A percentile compares a stretch with the other conserved stretches of the same genome.
These are phyloP conservation scores for Anisodus acutangulus DNA, from an alignment of 257 asterid genomes.

Conservation along the genomic window DNA sequence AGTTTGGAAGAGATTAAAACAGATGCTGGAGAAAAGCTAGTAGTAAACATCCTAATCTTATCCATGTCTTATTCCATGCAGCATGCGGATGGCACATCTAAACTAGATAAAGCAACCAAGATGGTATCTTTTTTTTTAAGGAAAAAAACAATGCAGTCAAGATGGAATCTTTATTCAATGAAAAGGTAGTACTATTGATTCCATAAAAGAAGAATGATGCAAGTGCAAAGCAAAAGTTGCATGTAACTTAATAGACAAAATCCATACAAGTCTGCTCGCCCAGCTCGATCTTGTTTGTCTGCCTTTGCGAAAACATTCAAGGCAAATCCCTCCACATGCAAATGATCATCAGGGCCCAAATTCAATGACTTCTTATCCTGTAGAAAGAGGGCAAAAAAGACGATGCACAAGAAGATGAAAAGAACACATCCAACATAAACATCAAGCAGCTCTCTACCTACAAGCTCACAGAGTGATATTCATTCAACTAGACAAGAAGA, in stretches of 20 bases:
- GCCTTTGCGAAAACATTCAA: conserved; percentile 83
- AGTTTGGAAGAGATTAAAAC: not conserved
- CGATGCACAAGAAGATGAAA: conserved; percentile 22
- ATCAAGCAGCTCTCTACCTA: not conserved
- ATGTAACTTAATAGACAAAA: conserved; percentile 4
- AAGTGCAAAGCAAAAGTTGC: not conserved
- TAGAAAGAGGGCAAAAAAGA: conserved; percentile 20
- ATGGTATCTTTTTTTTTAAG: not conserved
- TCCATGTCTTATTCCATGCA: not conserved
- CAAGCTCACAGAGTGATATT: not conserved
- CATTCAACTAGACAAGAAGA: conserved; percentile 3
- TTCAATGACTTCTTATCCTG: conserved; percentile 90
- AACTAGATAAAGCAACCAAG: conserved; percentile 16
- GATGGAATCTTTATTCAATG: not conserved
- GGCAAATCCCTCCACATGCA: conserved; percentile 93
- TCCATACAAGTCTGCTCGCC: conserved; percentile 80
- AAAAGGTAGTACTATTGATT: not conserved
- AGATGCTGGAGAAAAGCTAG: not conserved
- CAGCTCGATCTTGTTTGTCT: conserved; percentile 96
- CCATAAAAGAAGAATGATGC: conserved; percentile 12
- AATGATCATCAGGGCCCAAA: conserved; percentile 81
- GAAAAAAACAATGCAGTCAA: not conserved
- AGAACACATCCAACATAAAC: not conserved
- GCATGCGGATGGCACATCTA: not conserved
- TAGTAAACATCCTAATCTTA: conserved; percentile 3